Conservation (phyloP, 1,139 yeast species). For the Lodderomyces jiufengensis region DNA sequence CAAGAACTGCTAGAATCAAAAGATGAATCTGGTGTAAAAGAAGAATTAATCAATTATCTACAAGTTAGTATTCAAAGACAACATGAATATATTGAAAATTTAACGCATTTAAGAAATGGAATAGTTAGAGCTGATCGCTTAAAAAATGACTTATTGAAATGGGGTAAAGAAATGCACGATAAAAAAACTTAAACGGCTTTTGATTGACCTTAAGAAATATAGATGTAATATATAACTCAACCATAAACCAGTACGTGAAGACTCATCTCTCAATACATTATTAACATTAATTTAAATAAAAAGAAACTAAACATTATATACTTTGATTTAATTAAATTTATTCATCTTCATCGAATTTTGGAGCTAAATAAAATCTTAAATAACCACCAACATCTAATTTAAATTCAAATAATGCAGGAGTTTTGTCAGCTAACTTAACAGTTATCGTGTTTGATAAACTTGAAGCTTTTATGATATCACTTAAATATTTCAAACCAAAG, state of each 20-base stretch:
- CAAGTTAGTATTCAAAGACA: conserved; percentile 72
- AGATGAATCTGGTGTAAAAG: conserved; percentile 30
- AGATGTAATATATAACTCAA: no score
- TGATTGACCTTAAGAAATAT: no score
- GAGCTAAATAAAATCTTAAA: conserved; percentile 93
- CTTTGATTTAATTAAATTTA: conserved; percentile 19
- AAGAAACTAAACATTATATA: background rate
- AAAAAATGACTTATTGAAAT: conserved; percentile 62
- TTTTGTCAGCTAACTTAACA: conserved; percentile 81
- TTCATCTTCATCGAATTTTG: conserved; percentile 91
- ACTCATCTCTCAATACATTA: no score
- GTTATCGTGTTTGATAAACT: conserved; percentile 73
- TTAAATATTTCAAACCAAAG: conserved; percentile 86
- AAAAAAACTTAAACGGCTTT: conserved; percentile 50
- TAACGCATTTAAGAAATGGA: conserved; percentile 68
- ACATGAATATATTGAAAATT: conserved; percentile 81
- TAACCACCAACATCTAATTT: conserved; percentile 86
- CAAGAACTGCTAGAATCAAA: conserved; percentile 26
- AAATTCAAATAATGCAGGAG: conserved; percentile 93
- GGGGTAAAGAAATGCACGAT: conserved; percentile 87
- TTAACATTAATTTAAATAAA: no score
- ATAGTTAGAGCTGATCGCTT: conserved; percentile 74
- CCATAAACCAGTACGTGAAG: no score
- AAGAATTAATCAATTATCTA: conserved; percentile 41
- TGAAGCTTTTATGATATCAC: conserved; percentile 90